Conservation (phyloP, 2,329 filamentous ascomycete species). For the Penicillium sp. region DNA sequence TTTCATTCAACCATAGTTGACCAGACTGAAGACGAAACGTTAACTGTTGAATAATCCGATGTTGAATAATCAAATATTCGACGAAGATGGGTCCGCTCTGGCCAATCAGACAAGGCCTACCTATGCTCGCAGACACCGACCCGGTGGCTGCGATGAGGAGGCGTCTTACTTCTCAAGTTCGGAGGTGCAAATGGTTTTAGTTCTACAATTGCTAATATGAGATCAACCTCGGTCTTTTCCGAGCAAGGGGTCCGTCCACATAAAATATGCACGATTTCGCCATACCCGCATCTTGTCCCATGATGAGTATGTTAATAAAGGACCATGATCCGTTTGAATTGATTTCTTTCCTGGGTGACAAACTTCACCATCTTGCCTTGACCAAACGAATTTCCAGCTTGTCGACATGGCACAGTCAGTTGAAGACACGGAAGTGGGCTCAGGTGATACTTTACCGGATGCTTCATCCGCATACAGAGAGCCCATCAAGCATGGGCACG, state of each 20-base stretch:
- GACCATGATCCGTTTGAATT: too few species aligned
- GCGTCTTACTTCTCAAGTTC: background rate
- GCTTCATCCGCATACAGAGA: background rate
- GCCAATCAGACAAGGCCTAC: background rate
- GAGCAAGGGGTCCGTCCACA: background rate
- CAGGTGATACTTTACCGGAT: background rate
- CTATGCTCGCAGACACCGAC: too few species aligned
- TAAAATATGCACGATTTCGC: background rate
- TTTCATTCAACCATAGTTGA: background rate
- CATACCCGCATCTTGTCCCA: background rate
- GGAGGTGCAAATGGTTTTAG: background rate
- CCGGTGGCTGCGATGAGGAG: too few species aligned
- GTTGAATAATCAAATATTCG: slow-evolving; percentile 5
- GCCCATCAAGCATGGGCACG: background rate
- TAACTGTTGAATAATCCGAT: slow-evolving; percentile 3
- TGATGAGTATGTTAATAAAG: background rate
- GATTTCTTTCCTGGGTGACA: too few species aligned
- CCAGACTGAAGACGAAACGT: background rate
- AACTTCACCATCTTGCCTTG: background rate
- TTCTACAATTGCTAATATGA: too few species aligned
- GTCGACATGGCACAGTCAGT: background rate
- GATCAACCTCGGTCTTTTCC: background rate
- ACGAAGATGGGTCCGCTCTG: background rate
- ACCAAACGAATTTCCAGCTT: background rate
- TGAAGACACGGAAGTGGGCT: background rate